phyloP scores from a whole-genome alignment of 176 grass and related monocot species.

The Carex scoparia region DNA sequence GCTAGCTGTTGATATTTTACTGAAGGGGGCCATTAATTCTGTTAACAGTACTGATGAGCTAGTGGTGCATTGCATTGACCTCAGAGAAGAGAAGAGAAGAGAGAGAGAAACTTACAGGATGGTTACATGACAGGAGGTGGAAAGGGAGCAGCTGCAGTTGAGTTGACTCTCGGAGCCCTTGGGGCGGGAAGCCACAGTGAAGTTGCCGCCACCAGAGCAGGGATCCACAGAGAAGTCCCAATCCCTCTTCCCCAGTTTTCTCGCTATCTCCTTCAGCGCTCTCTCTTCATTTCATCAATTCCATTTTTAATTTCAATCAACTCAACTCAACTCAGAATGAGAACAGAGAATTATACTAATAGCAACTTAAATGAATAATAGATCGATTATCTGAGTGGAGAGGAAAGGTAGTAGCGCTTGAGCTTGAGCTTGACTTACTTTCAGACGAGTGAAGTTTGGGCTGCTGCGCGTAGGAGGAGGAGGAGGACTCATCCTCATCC shows the following conservation, averaged over 20 bases:
- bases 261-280: slow-evolving; percentile 35
- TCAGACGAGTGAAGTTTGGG: slow-evolving; percentile 22
- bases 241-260: slow-evolving; percentile 27
- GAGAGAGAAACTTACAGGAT: slow-evolving; percentile 34
- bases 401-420: neutral
- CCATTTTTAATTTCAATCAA: neutral
- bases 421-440: slow-evolving; percentile 11
- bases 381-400: neutral
- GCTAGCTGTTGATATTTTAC: neutral
- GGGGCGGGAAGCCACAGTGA: slow-evolving; percentile 1
- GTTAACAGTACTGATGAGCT: neutral
- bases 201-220: slow-evolving; percentile 27
- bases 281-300: slow-evolving; percentile 25
- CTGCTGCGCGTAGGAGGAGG: neutral
- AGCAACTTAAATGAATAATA: neutral
- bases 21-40: neutral
- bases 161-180: slow-evolving; percentile 21
- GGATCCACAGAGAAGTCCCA: slow-evolving; percentile 66
- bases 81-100: neutral
- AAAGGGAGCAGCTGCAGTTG: slow-evolving; percentile 52
- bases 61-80: too few relatives aligned
- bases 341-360: neutral
- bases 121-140: slow-evolving; percentile 55
- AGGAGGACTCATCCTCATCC: neutral
- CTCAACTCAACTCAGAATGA: too few relatives aligned